Base-by-base conservation (phyloP, 163 green algal genomes). In the Prototheca stagnorum region DNA sequence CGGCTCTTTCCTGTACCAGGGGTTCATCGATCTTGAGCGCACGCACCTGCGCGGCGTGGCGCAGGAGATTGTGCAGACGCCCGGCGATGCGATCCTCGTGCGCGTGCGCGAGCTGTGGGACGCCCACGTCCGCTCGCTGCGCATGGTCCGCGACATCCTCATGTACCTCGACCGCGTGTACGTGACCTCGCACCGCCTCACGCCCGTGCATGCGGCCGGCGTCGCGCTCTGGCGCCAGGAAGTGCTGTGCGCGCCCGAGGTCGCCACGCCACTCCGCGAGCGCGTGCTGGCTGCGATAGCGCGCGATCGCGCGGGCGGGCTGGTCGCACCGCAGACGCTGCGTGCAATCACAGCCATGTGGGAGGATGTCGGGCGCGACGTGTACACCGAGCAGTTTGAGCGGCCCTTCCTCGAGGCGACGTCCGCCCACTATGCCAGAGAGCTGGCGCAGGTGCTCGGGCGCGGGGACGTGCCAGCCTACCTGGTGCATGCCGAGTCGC, bases 91-190 rank as follows among this genome's bases (percentile, higher is more conserved):
- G 4, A 93, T 99, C 50, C 63, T 98, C 19, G 60, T 63, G 21
- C 80, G 92, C 51, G 61, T 96, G 14, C 81, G 86, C 35, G 37
- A 62, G 24, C 68, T 75, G 25, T 99, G 90, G 85, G 72, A 87
- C 33, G 68, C 87, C 23, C 85, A 97, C 72, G 84, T 84, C 58
- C 95, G 95, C 59, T 80, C 65, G 21, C 84, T 94, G 53, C 76
- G 91, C 49, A 93, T 96, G 77, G 93, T 98, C 43, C 67, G 90
- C 4, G 90, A 97, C 70, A 97, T 99, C 43, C 76, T 99, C 31
- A 97, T 98, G 86, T 97, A 98, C 72, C 94, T 98, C 84, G 89
- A 98, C 62, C 72, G 87, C 21, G 92, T 90, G 2, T 95, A 88
- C 57, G 82, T 98, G 28, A 84, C 92, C 64, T 49, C 57, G 35